phyloP scores from a whole-genome alignment of 352 stramenopile species.

The Phytophthora tubulina region DNA sequence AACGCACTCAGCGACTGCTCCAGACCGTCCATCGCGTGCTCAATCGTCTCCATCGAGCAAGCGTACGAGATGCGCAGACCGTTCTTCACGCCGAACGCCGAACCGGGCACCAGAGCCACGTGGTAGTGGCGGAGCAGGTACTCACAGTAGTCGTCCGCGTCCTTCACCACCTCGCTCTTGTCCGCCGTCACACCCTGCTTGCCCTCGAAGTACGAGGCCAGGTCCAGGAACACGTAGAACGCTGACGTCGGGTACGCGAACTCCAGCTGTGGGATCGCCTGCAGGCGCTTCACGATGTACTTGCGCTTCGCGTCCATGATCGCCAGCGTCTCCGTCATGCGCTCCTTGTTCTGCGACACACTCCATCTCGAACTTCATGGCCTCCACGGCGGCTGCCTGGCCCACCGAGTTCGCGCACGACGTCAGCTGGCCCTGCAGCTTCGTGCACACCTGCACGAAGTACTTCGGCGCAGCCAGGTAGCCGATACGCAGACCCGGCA shows the following conservation, averaged over 20 bases:
- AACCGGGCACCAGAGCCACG: constrained; percentile 95
- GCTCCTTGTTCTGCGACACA: constrained; percentile 56
- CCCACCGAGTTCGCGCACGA: constrained; percentile 94
- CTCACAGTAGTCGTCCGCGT: constrained; percentile 88
- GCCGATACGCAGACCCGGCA: constrained; percentile 96
- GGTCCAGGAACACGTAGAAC: constrained; percentile 97
- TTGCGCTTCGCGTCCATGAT: constrained; percentile 90
- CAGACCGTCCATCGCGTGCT: constrained; percentile 70
- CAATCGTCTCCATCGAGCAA: constrained; percentile 91
- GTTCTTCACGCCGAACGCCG: constrained; percentile 94
- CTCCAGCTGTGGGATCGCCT: constrained; percentile 84
- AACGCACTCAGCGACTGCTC: constrained; percentile 72
- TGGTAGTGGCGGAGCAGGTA: constrained; percentile 94
- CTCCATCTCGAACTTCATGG: constrained; percentile 88
- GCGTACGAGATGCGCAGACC: constrained; percentile 97
- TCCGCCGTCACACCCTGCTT: constrained; percentile 53
- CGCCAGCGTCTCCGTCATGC: constrained; percentile 39
- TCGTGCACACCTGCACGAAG: constrained; percentile 90
- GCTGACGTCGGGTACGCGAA: constrained; percentile 92
- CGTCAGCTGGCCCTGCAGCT: constrained; percentile 96
- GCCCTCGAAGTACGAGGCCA: constrained; percentile 84
- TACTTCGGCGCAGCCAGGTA: constrained; percentile 88
- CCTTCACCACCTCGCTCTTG: constrained; percentile 55
- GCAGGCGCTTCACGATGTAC: constrained; percentile 88
- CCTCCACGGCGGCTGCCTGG: constrained; percentile 93